Percentiles rank a stretch among this genome's conserved stretches.
phyloP scores from a whole-genome alignment of 2,329 filamentous ascomycete species.

The Aureobasidium mangrovei region DNA sequence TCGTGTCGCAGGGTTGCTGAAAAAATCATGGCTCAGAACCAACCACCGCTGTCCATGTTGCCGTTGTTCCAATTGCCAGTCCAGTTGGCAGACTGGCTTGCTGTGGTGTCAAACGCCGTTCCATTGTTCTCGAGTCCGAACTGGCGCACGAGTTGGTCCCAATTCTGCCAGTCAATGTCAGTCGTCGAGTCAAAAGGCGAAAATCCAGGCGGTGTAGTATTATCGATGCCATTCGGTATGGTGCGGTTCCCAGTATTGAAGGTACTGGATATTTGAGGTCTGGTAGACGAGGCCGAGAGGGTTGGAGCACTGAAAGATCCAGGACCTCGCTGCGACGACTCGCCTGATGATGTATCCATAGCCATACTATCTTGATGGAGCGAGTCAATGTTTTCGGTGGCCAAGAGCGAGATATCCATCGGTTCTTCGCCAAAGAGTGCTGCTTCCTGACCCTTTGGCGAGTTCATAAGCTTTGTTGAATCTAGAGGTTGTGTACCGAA shows the following conservation, averaged over 20 bases:
- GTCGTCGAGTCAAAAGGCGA: constrained; percentile 28
- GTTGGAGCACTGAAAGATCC: neutral
- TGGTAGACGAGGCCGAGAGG: neutral
- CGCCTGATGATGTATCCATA: no score
- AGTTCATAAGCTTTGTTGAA: constrained; percentile 26
- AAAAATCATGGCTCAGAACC: neutral
- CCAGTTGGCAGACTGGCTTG: constrained; percentile 9
- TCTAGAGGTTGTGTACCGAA: constrained; percentile 27
- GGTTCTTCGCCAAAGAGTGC: constrained; percentile 14
- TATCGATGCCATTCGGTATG: neutral
- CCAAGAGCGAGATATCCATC: constrained; percentile 10
- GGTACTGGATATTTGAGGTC: neutral
- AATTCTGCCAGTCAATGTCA: constrained; percentile 40
- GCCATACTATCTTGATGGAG: no score
- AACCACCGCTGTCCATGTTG: neutral
- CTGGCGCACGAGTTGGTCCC: constrained; percentile 40
- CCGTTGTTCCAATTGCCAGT: constrained; percentile 18
- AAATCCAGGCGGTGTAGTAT: constrained; percentile 1
- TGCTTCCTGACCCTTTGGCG: constrained; percentile 20
- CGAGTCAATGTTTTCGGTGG: neutral
- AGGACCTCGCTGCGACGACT: neutral
- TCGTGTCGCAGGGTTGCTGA: no score
- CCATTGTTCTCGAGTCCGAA: constrained; percentile 36
- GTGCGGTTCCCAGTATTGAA: neutral
- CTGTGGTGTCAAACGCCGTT: neutral